Evolutionary conservation across 148 eudicot genomes (phyloP), one percentile per base, ranked within the genome.

Genomic region (Bassia scoparia): DNA sequence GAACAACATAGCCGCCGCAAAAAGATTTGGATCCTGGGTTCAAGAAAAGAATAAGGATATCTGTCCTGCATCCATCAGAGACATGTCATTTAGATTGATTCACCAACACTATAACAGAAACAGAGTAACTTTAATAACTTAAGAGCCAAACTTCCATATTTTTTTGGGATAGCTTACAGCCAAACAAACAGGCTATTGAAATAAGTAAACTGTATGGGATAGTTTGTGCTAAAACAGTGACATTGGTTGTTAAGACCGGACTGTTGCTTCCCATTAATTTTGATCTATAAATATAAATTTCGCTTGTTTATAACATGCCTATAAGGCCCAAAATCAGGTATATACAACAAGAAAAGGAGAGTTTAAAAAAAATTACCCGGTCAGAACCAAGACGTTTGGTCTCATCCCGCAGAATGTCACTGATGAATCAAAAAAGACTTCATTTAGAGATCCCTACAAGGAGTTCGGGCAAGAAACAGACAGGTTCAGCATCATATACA

Each of bases 11-110:
- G 59, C 94, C 82, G 33, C 92, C 92, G 97, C 87, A 90, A 84
- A n/a, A 81, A 96, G 86, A 77, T 82, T 88, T 76, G 97, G 81
- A 80, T 96, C 99, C 80, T 90, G 99, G 99, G 82, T 85, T 96
- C 75, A 89, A 61, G 80, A 90, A 84, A 78, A 89, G 88, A 67
- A 90, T 84, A 76, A 96, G 92, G 69, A 92, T 96, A 84, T 96
- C 99, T 87, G 99, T 88, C 94, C 99, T 96, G 99, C 94, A 90
- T 65, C 85, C 90, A 88, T 83, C 55, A 85, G 46, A 81, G 68
- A 86, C 48, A 59, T 23, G 65, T 65, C 69, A 77, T 70, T 52
- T n/a, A n/a, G n/a, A 67, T 72, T 29, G 38, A 68, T 59, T 65
- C 15, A 66, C 24, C 27, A 66, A 76, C 61, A 67, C 9, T 6